Evolutionary conservation across 495 filamentous ascomycete genomes (phyloP).

Genomic region (Aspergillus egyptiacus): DNA sequence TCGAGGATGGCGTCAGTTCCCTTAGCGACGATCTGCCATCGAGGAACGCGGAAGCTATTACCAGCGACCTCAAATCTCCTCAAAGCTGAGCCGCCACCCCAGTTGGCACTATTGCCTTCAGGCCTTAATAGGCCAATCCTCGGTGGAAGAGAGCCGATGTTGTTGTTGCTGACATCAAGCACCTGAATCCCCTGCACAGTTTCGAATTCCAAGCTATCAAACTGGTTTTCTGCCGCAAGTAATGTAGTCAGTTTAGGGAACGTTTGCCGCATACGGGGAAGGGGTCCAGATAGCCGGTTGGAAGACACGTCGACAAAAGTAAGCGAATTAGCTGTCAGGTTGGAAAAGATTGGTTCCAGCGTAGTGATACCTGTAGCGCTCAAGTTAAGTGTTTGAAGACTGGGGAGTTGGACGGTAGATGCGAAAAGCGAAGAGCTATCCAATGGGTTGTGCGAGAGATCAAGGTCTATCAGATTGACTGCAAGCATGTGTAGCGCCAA

Average conservation of each 20-base stretch:
- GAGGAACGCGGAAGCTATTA: constrained; percentile 81
- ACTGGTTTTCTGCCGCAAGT: constrained; percentile 68
- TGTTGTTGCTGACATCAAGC: constrained; percentile 77
- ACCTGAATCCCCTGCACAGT: constrained; percentile 65
- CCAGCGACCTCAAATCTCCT: constrained; percentile 62
- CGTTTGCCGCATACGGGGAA: constrained; percentile 49
- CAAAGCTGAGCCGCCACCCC: constrained; percentile 36
- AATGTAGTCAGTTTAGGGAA: constrained; percentile 66
- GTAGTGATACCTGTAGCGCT: constrained; percentile 61
- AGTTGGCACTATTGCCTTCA: constrained; percentile 39
- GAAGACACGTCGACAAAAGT: constrained; percentile 71
- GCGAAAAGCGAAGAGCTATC: constrained; percentile 54
- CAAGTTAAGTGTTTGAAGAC: constrained; percentile 69
- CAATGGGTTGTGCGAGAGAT: constrained; percentile 75
- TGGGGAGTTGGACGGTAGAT: constrained; percentile 57
- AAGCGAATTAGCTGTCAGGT: constrained; percentile 64
- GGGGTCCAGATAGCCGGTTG: constrained; percentile 62
- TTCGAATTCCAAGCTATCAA: constrained; percentile 66
- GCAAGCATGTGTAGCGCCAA: constrained; percentile 60
- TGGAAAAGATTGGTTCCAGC: constrained; percentile 53
- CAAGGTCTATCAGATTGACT: constrained; percentile 63
- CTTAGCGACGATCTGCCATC: constrained; percentile 77
- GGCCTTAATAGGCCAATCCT: constrained; percentile 64
- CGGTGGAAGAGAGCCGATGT: constrained; percentile 69
- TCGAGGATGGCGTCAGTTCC: constrained; percentile 81